Conservation (phyloP, 2,329 filamentous ascomycete species). For the Apiospora rasikravindrae region DNA sequence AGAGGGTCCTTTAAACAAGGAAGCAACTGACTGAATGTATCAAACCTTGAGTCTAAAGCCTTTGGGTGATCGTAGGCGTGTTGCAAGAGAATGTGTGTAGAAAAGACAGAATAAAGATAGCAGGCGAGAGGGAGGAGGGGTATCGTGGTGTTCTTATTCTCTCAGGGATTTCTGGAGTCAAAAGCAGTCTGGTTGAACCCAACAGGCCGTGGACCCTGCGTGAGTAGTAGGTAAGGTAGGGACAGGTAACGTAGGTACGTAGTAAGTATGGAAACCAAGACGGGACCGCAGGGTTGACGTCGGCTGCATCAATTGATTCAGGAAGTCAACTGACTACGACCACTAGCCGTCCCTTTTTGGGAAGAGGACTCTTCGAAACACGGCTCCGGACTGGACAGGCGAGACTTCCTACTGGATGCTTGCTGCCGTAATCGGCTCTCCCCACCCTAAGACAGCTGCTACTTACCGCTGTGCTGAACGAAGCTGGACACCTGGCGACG, state of each 20-base stretch:
- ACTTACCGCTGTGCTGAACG: background rate
- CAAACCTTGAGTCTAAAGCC: constrained; percentile 25
- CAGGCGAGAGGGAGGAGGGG: background rate
- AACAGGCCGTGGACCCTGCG: background rate
- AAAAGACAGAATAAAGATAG: background rate
- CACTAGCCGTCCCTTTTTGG: background rate
- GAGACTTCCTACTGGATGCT: constrained; percentile 9
- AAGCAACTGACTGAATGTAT: constrained; percentile 16
- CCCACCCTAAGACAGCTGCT: constrained; percentile 17
- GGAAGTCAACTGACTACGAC: background rate
- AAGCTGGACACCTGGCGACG: constrained; percentile 5
- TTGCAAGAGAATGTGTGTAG: constrained; percentile 14
- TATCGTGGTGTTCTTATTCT: background rate
- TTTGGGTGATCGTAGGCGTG: background rate
- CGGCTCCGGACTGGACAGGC: background rate
- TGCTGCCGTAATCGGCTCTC: constrained; percentile 12
- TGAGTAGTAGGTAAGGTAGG: background rate
- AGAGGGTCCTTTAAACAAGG: background rate
- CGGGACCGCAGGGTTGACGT: constrained; percentile 12
- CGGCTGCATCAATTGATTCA: constrained; percentile 13
- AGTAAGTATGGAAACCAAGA: background rate
- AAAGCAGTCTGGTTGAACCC: background rate
- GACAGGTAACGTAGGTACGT: background rate
- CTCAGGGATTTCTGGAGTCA: background rate
- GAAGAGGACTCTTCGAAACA: background rate